phyloP scores from a whole-genome alignment of 2,329 filamentous ascomycete genomes.

The Exserohilum rostratum region DNA sequence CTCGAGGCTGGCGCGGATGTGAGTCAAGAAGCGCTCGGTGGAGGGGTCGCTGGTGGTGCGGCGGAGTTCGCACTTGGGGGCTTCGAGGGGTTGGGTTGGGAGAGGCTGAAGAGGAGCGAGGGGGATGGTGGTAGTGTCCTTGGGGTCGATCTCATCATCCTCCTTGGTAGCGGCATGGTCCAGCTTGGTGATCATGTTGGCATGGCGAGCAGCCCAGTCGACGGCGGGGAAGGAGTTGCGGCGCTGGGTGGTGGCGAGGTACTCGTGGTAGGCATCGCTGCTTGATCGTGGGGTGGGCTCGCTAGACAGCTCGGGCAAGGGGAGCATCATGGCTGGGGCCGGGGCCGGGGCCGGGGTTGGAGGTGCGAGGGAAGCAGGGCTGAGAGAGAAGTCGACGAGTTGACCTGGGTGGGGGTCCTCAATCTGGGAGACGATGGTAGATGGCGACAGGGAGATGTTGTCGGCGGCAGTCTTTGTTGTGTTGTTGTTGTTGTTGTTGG shows the following conservation, averaged over 20 bases:
- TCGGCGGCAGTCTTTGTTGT: no score
- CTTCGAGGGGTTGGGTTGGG: background rate
- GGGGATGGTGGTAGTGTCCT: background rate
- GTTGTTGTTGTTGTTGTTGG: no score
- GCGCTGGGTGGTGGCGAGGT: constrained; percentile 12
- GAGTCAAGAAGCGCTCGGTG: constrained; percentile 17
- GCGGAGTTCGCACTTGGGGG: background rate
- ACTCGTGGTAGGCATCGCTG: constrained; percentile 11
- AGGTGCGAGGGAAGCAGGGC: background rate
- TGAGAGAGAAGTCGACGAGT: constrained; percentile 17
- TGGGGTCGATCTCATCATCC: background rate
- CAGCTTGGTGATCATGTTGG: constrained; percentile 6
- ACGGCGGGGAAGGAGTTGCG: constrained; percentile 16
- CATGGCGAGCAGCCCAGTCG: constrained; percentile 1
- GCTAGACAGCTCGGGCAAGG: background rate
- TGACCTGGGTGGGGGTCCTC: constrained; percentile 18
- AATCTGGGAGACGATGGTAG: no score
- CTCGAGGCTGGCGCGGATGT: constrained; percentile 22
- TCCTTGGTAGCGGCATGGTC: constrained; percentile 2
- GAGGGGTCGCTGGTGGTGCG: constrained; percentile 9
- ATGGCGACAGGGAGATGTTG: no score
- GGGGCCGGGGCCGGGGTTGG: background rate
- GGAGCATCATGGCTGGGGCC: background rate
- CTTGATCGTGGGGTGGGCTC: constrained; percentile 7
- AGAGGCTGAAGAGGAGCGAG: background rate